phyloP scores from a whole-genome alignment of 2,329 filamentous ascomycete species.

The Diaporthe eres region DNA sequence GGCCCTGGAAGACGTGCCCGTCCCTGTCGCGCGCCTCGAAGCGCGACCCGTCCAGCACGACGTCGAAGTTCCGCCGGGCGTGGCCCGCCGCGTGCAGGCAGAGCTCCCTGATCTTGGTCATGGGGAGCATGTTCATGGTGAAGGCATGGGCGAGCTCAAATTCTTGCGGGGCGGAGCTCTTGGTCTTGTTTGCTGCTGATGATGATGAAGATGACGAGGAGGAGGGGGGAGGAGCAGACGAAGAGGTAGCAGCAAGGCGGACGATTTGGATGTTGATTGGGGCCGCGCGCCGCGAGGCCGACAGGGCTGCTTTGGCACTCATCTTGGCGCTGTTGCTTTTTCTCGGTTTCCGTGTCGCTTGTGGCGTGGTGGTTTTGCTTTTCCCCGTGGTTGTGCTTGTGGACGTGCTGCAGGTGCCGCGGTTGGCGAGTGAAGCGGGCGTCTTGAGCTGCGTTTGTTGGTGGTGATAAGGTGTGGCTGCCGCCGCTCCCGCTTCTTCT shows the following conservation, averaged over 20 bases:
- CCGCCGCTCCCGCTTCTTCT: neutral
- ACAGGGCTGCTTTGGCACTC: neutral
- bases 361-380: neutral
- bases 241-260: neutral
- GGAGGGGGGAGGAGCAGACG: neutral
- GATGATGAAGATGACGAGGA: neutral
- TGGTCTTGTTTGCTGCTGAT: neutral
- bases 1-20: conserved; percentile 27
- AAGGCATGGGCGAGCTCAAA: conserved; percentile 1
- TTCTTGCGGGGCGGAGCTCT: neutral
- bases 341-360: neutral
- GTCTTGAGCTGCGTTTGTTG: conserved; percentile 2
- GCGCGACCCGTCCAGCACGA: conserved; percentile 27
- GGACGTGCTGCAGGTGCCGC: neutral
- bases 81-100: conserved; percentile 33
- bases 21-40: conserved; percentile 37
- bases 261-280: conserved; percentile 27
- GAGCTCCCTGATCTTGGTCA: conserved; percentile 36
- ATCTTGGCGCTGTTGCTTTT: conserved; percentile 26
- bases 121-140: conserved; percentile 33
- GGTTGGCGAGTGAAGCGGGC: neutral
- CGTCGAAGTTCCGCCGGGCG: neutral
- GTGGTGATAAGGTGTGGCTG: neutral
- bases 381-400: neutral
- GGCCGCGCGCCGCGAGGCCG: neutral